Conservation (phyloP, 306 rosid species). For the Acacia confusa region DNA sequence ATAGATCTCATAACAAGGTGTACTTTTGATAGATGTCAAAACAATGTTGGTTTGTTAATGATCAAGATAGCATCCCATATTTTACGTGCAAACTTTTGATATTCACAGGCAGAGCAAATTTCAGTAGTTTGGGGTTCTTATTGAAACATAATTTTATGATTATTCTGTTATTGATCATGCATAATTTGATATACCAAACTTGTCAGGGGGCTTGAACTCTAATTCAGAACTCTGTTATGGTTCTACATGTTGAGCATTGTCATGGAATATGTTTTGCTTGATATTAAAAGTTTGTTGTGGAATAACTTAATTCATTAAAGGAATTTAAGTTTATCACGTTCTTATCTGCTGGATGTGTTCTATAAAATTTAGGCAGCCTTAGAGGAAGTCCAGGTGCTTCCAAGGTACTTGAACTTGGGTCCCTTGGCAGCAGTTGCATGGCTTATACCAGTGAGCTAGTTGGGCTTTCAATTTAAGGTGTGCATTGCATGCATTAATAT, state of each 20-base stretch:
- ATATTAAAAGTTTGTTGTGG: neutral
- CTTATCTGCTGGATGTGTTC: neutral
- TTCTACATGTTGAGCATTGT: neutral
- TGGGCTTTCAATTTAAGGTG: neutral
- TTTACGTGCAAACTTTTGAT: neutral
- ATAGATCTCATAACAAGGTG: constrained; percentile 98
- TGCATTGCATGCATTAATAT: neutral
- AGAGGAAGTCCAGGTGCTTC: neutral
- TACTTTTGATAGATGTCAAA: constrained; percentile 1
- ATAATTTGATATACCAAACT: neutral
- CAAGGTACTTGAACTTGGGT: neutral
- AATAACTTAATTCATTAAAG: neutral
- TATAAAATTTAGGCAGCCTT: neutral
- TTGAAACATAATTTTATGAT: neutral
- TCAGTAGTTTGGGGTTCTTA: neutral
- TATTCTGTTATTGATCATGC: neutral
- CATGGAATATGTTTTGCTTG: neutral
- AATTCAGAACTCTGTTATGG: neutral
- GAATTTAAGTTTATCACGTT: neutral
- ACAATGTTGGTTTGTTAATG: neutral
- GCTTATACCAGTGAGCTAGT: neutral
- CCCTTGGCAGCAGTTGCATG: neutral
- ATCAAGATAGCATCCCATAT: neutral
- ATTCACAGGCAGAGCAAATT: neutral
- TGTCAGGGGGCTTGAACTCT: neutral